phyloP scores from a whole-genome alignment of 192 early-diverging fungal species.

The Entomortierella parvispora region DNA sequence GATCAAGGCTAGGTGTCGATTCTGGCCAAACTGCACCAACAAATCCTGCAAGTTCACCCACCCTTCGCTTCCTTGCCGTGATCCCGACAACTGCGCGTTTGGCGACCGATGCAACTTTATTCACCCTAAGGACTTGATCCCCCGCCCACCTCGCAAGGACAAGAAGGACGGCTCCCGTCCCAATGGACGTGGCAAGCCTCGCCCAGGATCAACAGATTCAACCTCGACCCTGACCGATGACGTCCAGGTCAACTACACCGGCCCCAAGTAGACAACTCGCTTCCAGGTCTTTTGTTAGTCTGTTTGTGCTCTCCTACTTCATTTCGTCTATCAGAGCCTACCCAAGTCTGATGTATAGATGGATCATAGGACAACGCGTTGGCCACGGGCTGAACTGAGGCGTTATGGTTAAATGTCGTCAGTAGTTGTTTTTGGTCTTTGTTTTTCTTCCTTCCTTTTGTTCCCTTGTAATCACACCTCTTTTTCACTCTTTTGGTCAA shows the following conservation, averaged over 20 bases:
- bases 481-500: too few species aligned
- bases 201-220: conserved; percentile 27
- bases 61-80: conserved; percentile 54
- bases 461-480: too few species aligned
- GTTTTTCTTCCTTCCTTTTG: too few species aligned
- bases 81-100: conserved; percentile 42
- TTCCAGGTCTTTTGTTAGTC: too few species aligned
- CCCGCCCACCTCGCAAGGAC: conserved; percentile 10
- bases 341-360: too few species aligned
- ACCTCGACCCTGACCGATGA: conserved; percentile 26
- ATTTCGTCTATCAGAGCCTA: too few species aligned
- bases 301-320: too few species aligned
- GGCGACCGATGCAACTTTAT: conserved; percentile 47
- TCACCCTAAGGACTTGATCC: conserved; percentile 37
- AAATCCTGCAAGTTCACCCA: conserved; percentile 64
- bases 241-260: background rate
- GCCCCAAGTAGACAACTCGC: too few species aligned
- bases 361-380: too few species aligned
- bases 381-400: too few species aligned
- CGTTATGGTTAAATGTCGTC: too few species aligned
- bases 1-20: conserved; percentile 53
- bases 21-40: conserved; percentile 64
- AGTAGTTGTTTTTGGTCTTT: too few species aligned
- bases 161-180: conserved; percentile 27
- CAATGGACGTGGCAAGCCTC: conserved; percentile 2